Evolutionary conservation across 331 rosid species (phyloP).

Genomic region (Spiraea crenata): DNA sequence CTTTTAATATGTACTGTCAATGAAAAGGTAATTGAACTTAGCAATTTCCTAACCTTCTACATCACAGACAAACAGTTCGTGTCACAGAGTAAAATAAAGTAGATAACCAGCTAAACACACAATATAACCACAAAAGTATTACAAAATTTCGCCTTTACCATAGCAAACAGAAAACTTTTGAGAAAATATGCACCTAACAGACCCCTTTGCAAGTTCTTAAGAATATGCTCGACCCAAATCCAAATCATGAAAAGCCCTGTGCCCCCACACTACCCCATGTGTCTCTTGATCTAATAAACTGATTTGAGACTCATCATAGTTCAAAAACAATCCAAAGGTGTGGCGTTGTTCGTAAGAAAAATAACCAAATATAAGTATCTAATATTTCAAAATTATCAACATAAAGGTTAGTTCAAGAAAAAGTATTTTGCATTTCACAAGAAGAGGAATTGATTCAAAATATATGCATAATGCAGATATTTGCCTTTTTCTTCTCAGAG

Average conservation of each 20-base stretch:
- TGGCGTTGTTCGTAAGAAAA: background rate
- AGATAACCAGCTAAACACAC: background rate
- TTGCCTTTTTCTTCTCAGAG: constrained; percentile 82
- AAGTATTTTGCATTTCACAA: background rate
- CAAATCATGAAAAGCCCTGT: background rate
- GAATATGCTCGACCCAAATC: background rate
- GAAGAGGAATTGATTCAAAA: background rate
- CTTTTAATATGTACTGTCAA: constrained; percentile 86
- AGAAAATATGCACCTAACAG: background rate
- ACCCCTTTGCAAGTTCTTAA: constrained; percentile 3
- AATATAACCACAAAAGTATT: background rate
- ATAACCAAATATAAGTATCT: background rate
- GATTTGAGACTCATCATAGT: background rate
- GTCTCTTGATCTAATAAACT: background rate
- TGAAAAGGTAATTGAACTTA: constrained; percentile 29
- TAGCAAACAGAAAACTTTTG: background rate
- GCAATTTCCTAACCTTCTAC: background rate
- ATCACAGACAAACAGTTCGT: background rate
- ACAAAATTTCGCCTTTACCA: background rate
- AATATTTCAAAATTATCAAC: background rate
- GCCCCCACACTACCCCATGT: background rate
- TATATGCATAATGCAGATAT: constrained; percentile 13
- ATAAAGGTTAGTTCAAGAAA: background rate
- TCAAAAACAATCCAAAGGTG: background rate
- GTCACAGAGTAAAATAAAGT: background rate